Conservation (phyloP, 331 rosid species). For the Prunus yedoensis region DNA sequence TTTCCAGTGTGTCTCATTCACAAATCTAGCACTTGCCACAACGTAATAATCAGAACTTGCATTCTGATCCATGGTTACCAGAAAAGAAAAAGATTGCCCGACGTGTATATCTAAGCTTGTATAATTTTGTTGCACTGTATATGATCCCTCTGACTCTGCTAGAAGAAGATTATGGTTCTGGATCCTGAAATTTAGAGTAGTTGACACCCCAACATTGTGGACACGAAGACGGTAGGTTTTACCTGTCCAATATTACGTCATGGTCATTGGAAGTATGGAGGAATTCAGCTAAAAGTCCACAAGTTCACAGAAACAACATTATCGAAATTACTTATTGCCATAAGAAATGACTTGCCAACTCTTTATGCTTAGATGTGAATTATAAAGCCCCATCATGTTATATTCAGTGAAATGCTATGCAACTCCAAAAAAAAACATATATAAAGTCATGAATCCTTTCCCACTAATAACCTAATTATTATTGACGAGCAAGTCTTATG, state of each 20-base stretch:
- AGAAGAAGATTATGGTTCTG: slow-evolving; percentile 91
- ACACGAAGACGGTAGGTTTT: slow-evolving; percentile 85
- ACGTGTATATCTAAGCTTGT: slow-evolving; percentile 95
- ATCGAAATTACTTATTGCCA: not conserved
- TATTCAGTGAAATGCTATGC: too few species aligned
- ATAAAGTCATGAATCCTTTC: not conserved
- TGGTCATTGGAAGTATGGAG: slow-evolving; percentile 12
- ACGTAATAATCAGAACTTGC: slow-evolving; percentile 95
- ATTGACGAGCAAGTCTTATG: not conserved
- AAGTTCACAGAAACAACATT: not conserved
- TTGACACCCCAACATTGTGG: slow-evolving; percentile 92
- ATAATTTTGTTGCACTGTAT: slow-evolving; percentile 92
- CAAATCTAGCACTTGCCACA: slow-evolving; percentile 95
- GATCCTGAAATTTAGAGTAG: slow-evolving; percentile 92
- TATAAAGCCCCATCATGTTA: slow-evolving; percentile 5
- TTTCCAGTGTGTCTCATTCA: slow-evolving; percentile 77
- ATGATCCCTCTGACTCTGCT: slow-evolving; percentile 92
- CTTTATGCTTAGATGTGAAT: not conserved
- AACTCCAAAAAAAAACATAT: not conserved
- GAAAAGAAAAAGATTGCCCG: slow-evolving; percentile 95
- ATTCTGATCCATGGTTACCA: slow-evolving; percentile 83
- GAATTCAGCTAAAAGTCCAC: slow-evolving; percentile 5
- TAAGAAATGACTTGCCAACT: not conserved
- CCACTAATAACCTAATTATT: not conserved
- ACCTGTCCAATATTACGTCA: slow-evolving; percentile 51